These are phyloP conservation scores for Kappamyces sp. DNA, from an alignment of 192 early-diverging fungal genomes.

Conservation along the genomic window DNA sequence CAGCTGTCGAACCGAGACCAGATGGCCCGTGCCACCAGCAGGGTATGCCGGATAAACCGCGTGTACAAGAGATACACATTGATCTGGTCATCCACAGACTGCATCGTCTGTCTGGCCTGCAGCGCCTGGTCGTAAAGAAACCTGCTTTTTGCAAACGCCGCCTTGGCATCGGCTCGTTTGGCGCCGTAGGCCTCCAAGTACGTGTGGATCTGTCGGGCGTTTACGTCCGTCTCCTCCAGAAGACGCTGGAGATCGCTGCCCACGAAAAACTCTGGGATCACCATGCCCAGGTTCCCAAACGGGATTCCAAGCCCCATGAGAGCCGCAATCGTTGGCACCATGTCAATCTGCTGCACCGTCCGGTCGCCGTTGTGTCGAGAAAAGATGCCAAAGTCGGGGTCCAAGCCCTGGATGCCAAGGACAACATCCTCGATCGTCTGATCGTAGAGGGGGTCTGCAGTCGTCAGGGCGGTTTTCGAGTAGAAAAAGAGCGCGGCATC, in stretches of 20 bases:
- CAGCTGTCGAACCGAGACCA: slow-evolving; percentile 91
- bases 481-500: slow-evolving; percentile 82
- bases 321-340: slow-evolving; percentile 78
- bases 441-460: slow-evolving; percentile 10
- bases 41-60: slow-evolving; percentile 53
- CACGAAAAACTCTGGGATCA: slow-evolving; percentile 81
- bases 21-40: slow-evolving; percentile 67
- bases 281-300: slow-evolving; percentile 82
- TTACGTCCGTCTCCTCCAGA: slow-evolving; percentile 49
- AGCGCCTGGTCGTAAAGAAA: slow-evolving; percentile 30
- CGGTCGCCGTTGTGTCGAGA: slow-evolving; percentile 27
- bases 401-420: slow-evolving; percentile 7
- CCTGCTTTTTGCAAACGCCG: slow-evolving; percentile 37
- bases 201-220: slow-evolving; percentile 62
- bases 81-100: background rate
- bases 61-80: slow-evolving; percentile 30
- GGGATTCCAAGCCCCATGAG: slow-evolving; percentile 83
- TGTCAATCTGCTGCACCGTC: slow-evolving; percentile 83
- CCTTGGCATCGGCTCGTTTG: slow-evolving; percentile 45
- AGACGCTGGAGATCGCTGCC: slow-evolving; percentile 27
- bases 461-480: slow-evolving; percentile 37
- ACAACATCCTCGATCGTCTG: background rate
- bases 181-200: slow-evolving; percentile 58
- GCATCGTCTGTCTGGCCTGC: background rate
- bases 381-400: slow-evolving; percentile 22